These are phyloP conservation scores for Flaveria bidentis DNA, from an alignment of 129 eudicot species.

Conservation along the genomic window DNA sequence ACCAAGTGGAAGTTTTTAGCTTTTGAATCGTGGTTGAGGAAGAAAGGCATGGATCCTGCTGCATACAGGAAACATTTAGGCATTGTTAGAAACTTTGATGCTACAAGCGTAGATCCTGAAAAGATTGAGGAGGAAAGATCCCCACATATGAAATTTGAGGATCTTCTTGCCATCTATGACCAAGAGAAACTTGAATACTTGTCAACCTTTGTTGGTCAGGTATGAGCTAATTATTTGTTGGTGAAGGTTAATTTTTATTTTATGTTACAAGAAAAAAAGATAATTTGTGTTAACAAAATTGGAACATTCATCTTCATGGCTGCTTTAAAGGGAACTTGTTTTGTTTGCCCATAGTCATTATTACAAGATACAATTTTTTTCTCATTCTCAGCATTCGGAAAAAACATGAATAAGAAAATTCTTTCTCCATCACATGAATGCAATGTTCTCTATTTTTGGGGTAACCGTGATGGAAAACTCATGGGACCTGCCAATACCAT, in stretches of 20 bases:
- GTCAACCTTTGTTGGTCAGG: conserved; percentile 93
- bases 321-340: conserved; percentile 2
- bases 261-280: not conserved
- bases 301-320: too few species aligned
- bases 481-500: too few species aligned
- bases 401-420: not conserved
- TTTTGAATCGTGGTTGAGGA: conserved; percentile 94
- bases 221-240: conserved; percentile 33
- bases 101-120: conserved; percentile 33
- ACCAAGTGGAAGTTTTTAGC: conserved; percentile 84
- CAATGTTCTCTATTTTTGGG: not conserved
- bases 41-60: conserved; percentile 77
- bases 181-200: conserved; percentile 72
- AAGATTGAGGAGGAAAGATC: conserved; percentile 43
- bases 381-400: not conserved
- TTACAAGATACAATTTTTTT: not conserved
- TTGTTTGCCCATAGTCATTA: not conserved
- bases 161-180: conserved; percentile 70
- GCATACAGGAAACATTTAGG: conserved; percentile 65
- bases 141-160: conserved; percentile 76
- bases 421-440: not conserved
- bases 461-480: too few species aligned
- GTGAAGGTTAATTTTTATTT: not conserved
- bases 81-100: conserved; percentile 56
- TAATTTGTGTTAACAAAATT: not conserved